phyloP scores from a whole-genome alignment of 345 rosid genomes.

The Populus nigra region DNA sequence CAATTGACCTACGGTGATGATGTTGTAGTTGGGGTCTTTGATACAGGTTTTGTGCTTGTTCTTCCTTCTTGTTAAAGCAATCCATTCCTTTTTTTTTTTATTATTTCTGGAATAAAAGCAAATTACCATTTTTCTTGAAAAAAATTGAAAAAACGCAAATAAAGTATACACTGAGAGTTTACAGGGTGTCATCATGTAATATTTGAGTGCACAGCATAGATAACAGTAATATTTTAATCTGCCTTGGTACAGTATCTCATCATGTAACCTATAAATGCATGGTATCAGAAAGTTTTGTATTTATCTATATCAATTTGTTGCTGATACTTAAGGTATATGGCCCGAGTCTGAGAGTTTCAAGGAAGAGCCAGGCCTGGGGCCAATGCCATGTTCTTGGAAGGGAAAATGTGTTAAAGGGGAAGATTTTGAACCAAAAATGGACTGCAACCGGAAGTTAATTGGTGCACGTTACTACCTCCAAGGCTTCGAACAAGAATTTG shows the following conservation, averaged over 20 bases:
- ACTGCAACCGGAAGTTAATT: slow-evolving; percentile 61
- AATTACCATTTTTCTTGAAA: not conserved
- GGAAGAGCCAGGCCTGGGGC: slow-evolving; percentile 37
- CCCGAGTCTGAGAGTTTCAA: slow-evolving; percentile 65
- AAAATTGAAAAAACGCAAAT: not conserved
- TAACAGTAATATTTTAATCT: too few species aligned
- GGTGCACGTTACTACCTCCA: slow-evolving; percentile 66
- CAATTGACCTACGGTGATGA: slow-evolving; percentile 45
- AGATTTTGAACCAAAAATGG: slow-evolving; percentile 39
- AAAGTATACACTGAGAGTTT: too few species aligned
- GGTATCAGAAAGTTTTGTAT: too few species aligned
- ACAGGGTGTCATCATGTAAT: too few species aligned
- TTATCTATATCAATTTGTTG: not conserved
- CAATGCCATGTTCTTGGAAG: slow-evolving; percentile 56
- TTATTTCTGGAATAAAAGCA: not conserved
- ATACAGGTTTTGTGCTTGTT: slow-evolving; percentile 38
- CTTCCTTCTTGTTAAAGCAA: too few species aligned
- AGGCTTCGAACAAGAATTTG: slow-evolving; percentile 44
- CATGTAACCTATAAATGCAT: too few species aligned
- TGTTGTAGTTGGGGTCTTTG: slow-evolving; percentile 47
- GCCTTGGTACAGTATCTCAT: too few species aligned
- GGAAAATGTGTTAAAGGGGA: slow-evolving; percentile 61
- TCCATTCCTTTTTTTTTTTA: too few species aligned
- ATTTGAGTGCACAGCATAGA: too few species aligned
- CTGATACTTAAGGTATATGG: slow-evolving; percentile 54